phyloP scores from a whole-genome alignment of 2,329 filamentous ascomycete species.

The Cryphonectria parasitica region DNA sequence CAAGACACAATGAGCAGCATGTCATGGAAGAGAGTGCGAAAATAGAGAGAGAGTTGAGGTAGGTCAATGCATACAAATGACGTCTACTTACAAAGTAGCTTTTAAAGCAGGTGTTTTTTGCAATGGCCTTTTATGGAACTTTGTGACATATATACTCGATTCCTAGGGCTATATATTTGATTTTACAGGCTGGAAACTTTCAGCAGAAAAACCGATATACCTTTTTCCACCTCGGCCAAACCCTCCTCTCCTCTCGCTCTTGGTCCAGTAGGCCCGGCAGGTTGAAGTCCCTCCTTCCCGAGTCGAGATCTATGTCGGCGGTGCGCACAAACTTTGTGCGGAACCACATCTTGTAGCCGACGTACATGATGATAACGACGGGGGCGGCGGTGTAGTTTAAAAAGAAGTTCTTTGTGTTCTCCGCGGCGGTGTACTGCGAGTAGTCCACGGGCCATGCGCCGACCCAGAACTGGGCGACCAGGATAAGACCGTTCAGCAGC shows the following conservation, averaged over 20 bases:
- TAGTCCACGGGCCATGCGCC: conserved; percentile 74
- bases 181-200: conserved; percentile 23
- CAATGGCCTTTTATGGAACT: neutral
- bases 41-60: neutral
- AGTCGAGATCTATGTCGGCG: conserved; percentile 83
- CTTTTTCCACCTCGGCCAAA: conserved; percentile 79
- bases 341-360: conserved; percentile 76
- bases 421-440: conserved; percentile 44
- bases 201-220: conserved; percentile 75
- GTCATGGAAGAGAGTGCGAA: neutral
- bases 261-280: conserved; percentile 77
- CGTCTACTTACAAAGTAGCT: neutral
- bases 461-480: conserved; percentile 87
- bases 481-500: conserved; percentile 72
- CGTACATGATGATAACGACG: conserved; percentile 69
- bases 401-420: conserved; percentile 71
- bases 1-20: neutral
- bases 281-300: conserved; percentile 84
- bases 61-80: neutral
- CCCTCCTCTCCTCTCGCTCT: conserved; percentile 72
- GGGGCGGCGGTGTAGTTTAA: conserved; percentile 71
- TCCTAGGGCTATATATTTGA: neutral
- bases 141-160: neutral
- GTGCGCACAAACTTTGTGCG: conserved; percentile 68
- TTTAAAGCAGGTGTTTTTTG: neutral